Conservation (phyloP, 2,329 filamentous ascomycete species). For the Colletotrichum abscissum region DNA sequence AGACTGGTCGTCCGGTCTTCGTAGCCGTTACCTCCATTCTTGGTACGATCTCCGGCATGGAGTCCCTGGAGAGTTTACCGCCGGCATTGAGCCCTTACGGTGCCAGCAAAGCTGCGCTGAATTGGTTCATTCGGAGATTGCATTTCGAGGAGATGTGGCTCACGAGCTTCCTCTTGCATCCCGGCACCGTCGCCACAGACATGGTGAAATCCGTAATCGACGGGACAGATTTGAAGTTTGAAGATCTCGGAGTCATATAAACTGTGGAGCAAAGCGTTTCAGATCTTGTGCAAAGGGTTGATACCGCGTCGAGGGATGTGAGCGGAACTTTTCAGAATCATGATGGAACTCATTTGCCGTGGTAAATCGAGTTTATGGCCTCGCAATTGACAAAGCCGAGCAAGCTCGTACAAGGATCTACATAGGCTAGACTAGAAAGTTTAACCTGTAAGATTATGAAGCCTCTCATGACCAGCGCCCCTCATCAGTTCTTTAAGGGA, state of each 20-base stretch:
- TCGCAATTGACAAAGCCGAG: too few species aligned
- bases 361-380: background rate
- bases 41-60: conserved; percentile 35
- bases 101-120: conserved; percentile 34
- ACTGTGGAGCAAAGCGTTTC: conserved; percentile 34
- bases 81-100: conserved; percentile 34
- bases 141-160: conserved; percentile 41
- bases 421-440: too few species aligned
- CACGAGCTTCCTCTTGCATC: conserved; percentile 31
- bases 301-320: background rate
- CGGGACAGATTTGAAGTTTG: background rate
- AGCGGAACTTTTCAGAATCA: background rate
- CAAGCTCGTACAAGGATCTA: background rate
- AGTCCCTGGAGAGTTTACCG: background rate
- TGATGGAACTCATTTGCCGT: background rate
- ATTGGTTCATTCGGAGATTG: conserved; percentile 35
- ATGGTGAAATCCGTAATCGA: background rate
- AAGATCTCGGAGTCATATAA: conserved; percentile 24
- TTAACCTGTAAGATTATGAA: background rate
- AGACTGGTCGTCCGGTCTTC: conserved; percentile 38
- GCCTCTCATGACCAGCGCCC: background rate
- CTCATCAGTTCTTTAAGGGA: background rate
- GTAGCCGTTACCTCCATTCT: conserved; percentile 40
- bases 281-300: background rate
- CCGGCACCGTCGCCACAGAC: background rate